phyloP scores from a whole-genome alignment of 2,329 filamentous ascomycete genomes.

The Epichloe coenophiala region DNA sequence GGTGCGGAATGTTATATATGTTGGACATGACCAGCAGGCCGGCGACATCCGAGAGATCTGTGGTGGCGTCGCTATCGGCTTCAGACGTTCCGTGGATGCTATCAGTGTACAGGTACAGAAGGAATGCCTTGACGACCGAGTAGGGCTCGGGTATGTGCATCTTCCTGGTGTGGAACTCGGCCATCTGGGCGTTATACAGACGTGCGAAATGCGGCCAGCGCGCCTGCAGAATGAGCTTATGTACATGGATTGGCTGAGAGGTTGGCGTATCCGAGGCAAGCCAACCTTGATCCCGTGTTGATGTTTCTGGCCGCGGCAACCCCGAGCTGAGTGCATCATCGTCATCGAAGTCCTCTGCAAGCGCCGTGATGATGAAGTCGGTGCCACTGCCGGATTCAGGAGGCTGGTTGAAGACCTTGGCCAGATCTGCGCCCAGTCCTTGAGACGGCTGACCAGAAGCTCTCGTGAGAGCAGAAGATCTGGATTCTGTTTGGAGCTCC shows the following conservation, averaged over 20 bases:
- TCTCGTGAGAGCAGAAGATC: slow-evolving; percentile 34
- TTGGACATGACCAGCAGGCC: slow-evolving; percentile 95
- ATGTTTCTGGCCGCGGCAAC: slow-evolving; percentile 31
- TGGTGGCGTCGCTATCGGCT: slow-evolving; percentile 56
- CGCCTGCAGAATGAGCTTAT: slow-evolving; percentile 85
- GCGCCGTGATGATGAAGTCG: slow-evolving; percentile 83
- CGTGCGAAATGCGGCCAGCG: slow-evolving; percentile 95
- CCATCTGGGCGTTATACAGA: slow-evolving; percentile 87
- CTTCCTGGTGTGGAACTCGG: slow-evolving; percentile 89
- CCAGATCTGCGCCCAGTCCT: slow-evolving; percentile 72
- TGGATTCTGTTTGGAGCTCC: slow-evolving; percentile 36
- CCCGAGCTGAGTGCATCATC: slow-evolving; percentile 46
- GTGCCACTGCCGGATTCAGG: slow-evolving; percentile 76
- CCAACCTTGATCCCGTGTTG: slow-evolving; percentile 37
- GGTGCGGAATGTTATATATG: slow-evolving; percentile 90
- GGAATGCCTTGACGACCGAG: slow-evolving; percentile 81
- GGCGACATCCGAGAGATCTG: slow-evolving; percentile 71
- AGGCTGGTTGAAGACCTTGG: slow-evolving; percentile 72
- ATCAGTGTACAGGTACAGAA: slow-evolving; percentile 95
- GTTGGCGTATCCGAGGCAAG: slow-evolving; percentile 49
- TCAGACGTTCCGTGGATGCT: slow-evolving; percentile 52
- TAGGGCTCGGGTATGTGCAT: slow-evolving; percentile 98
- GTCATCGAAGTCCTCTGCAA: slow-evolving; percentile 62
- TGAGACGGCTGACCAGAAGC: slow-evolving; percentile 42
- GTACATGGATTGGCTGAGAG: slow-evolving; percentile 81